Evolutionary conservation across 371 early-diverging fungal species (phyloP).

Genomic region (Basidiobolus meristosporus): DNA sequence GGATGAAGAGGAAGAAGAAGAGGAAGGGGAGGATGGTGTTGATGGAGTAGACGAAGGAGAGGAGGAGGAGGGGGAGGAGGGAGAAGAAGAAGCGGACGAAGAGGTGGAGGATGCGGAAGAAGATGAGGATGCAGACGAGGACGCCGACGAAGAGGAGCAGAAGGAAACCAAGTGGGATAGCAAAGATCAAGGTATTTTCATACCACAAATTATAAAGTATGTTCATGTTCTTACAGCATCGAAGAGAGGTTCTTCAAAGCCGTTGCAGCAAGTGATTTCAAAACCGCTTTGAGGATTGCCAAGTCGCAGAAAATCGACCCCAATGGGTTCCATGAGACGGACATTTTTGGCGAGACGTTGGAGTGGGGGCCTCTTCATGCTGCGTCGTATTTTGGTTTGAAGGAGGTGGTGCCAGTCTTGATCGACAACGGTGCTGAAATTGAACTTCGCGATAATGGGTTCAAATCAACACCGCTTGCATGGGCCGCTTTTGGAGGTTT

Average conservation of each 20-base stretch:
- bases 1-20: too few species aligned
- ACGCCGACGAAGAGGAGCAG: neutral
- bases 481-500: conserved; percentile 81
- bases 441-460: conserved; percentile 72
- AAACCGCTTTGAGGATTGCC: conserved; percentile 11
- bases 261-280: conserved; percentile 11
- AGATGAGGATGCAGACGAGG: too few species aligned
- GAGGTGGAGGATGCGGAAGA: too few species aligned
- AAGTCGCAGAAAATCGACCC: conserved; percentile 17
- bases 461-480: conserved; percentile 61
- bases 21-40: too few species aligned
- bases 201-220: neutral
- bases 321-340: conserved; percentile 26
- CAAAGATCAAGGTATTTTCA: neutral
- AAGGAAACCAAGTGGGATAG: too few species aligned
- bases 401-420: conserved; percentile 37
- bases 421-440: conserved; percentile 56
- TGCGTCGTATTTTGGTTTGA: conserved; percentile 60
- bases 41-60: too few species aligned
- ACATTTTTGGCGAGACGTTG: conserved; percentile 40
- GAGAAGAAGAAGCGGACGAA: too few species aligned
- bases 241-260: conserved; percentile 13
- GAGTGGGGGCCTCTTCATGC: conserved; percentile 82
- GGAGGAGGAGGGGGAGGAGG: too few species aligned
- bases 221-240: too few species aligned